phyloP scores from a whole-genome alignment of 345 rosid genomes.

The Linum lewisii region DNA sequence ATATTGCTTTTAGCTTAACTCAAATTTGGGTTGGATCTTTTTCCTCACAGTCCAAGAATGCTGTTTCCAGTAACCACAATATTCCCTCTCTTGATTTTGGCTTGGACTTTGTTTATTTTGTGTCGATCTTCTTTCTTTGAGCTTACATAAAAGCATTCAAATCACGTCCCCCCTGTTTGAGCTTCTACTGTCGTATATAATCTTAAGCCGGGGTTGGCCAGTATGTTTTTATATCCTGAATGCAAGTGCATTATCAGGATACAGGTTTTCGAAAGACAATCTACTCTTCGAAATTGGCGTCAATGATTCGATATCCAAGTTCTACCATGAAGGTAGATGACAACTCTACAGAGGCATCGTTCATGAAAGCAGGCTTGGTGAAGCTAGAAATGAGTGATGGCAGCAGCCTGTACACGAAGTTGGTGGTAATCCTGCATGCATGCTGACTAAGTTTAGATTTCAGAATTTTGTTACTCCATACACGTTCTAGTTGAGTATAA shows the following conservation, averaged over 20 bases:
- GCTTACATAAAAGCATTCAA: no score
- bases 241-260: constrained; percentile 29
- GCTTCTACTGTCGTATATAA: no score
- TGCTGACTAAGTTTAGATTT: constrained; percentile 8
- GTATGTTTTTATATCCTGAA: constrained; percentile 4
- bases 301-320: constrained; percentile 60
- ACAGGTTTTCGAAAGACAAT: constrained; percentile 57
- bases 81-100: not conserved
- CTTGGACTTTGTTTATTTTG: not conserved
- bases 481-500: no score
- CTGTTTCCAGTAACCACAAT: not conserved
- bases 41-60: not conserved
- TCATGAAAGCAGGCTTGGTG: constrained; percentile 38
- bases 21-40: not conserved
- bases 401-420: constrained; percentile 53
- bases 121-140: not conserved
- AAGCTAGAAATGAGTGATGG: constrained; percentile 79
- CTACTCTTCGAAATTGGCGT: constrained; percentile 55
- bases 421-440: constrained; percentile 61
- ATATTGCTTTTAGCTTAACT: no score
- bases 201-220: no score
- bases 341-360: constrained; percentile 26
- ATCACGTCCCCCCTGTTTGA: no score
- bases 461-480: no score
- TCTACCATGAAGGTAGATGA: constrained; percentile 33